Evolutionary conservation across 129 eudicot genomes (phyloP).

Genomic region (Flaveria linearis): DNA sequence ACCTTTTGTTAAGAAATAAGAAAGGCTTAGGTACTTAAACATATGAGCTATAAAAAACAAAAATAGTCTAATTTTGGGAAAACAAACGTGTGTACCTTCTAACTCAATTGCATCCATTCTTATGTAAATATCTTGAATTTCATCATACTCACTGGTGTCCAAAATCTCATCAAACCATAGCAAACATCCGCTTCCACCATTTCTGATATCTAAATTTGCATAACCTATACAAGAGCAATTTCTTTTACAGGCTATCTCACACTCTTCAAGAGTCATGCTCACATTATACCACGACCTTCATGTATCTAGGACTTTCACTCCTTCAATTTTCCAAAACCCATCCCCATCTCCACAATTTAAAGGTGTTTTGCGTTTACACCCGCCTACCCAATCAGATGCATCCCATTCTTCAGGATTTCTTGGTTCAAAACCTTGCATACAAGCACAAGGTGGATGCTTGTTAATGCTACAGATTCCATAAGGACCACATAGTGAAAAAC

Average conservation of each 20-base stretch:
- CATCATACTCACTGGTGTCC: slow-evolving; percentile 18
- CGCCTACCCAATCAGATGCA: slow-evolving; percentile 24
- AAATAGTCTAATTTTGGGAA: background rate
- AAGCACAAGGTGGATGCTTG: slow-evolving; percentile 20
- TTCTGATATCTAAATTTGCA: slow-evolving; percentile 27
- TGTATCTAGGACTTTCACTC: slow-evolving; percentile 39
- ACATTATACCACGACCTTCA: slow-evolving; percentile 6
- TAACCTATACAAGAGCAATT: slow-evolving; percentile 47
- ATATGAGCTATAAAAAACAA: background rate
- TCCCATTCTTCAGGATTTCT: slow-evolving; percentile 10
- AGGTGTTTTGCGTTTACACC: slow-evolving; percentile 27
- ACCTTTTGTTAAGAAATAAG: background rate
- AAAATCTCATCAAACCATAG: slow-evolving; percentile 27
- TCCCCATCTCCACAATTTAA: slow-evolving; percentile 12
- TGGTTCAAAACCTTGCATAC: slow-evolving; percentile 35
- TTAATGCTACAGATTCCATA: slow-evolving; percentile 29
- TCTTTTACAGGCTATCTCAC: slow-evolving; percentile 33
- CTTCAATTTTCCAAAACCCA: slow-evolving; percentile 26
- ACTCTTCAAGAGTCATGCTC: slow-evolving; percentile 29
- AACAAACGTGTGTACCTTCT: slow-evolving; percentile 1
- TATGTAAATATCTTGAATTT: slow-evolving; percentile 28
- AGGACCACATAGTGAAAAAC: slow-evolving; percentile 27
- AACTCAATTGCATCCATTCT: slow-evolving; percentile 31
- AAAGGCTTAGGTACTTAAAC: background rate
- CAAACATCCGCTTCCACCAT: slow-evolving; percentile 51